Base-by-base conservation (phyloP, 768 basidiomycete genomes). In the Porpolomopsis calyptriformis region DNA sequence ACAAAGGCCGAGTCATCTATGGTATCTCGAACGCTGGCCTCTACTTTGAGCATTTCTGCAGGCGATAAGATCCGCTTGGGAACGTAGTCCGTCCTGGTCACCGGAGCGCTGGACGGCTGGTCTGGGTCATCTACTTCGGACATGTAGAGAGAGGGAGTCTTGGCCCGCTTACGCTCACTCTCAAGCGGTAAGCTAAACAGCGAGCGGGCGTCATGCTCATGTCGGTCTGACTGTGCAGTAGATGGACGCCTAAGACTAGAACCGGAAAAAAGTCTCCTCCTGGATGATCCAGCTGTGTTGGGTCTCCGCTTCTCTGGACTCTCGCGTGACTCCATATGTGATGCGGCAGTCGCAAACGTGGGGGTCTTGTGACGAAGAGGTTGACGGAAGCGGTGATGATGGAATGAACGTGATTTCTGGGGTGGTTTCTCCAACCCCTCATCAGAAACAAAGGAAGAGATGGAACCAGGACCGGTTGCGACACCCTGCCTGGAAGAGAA, bases 1-100 rank as follows among this genome's bases (percentile, higher is more conserved):
- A 3, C 29, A 22, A n/a, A 8, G 29, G 55, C 49, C 40, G 55
- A 56, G 41, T 55, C 46, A 41, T 53, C 52, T 38, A 53, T 46
- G 19, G 55, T 55, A 57, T 72, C 57, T 53, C 60, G 37, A 48
- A 73, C 54, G 59, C 70, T 67, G 35, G 73, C 77, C 54, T 82
- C 80, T 8, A 83, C 61, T 58, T 71, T 68, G 18, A 76, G 69
- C 66, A 82, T 71, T 46, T 82, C 78, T 14, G 76, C 78, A 19
- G 78, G 75, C 12, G 80, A 77, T 72, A 83, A 72, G 49, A 83
- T 84, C 33, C 73, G 73, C 56, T 81, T 77, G 6, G 79, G 78
- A 4, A 63, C 67, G 58, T 80, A 78, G 23, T 80, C 79, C 12
- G 61, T 52, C 3, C 52, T 49, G 7, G n/a, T n/a, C n/a, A n/a